phyloP scores from a whole-genome alignment of 2,329 filamentous ascomycete genomes.

The Aspergillus neoniger region DNA sequence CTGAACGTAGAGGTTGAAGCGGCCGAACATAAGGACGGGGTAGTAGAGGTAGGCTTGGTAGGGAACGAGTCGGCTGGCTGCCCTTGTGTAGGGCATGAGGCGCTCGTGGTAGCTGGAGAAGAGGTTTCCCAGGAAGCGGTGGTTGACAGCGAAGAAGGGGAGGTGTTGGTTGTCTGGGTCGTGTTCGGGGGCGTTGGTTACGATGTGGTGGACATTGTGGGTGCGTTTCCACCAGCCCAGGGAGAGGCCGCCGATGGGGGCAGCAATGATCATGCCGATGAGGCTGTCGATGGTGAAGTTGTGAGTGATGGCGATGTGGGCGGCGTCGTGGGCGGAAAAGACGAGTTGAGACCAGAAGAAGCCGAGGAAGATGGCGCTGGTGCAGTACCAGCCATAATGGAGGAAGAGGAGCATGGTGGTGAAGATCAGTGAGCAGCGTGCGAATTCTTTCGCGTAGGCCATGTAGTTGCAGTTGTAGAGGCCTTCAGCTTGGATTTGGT shows the following conservation, averaged over 20 bases:
- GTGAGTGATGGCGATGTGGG: slow-evolving; percentile 95
- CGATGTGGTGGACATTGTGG: slow-evolving; percentile 94
- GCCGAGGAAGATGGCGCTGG: slow-evolving; percentile 73
- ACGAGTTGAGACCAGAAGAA: slow-evolving; percentile 89
- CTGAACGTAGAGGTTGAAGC: slow-evolving; percentile 84
- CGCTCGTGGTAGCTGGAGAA: slow-evolving; percentile 79
- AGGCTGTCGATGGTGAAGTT: slow-evolving; percentile 75
- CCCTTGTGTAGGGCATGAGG: slow-evolving; percentile 72
- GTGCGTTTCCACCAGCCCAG: slow-evolving; percentile 95
- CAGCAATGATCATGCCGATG: slow-evolving; percentile 85
- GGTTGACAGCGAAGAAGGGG: slow-evolving; percentile 83
- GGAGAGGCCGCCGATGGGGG: slow-evolving; percentile 83
- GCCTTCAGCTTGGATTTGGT: slow-evolving; percentile 58
- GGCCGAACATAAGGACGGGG: slow-evolving; percentile 72
- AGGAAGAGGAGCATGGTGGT: slow-evolving; percentile 52
- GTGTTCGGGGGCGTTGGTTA: slow-evolving; percentile 91
- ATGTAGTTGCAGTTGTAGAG: slow-evolving; percentile 79
- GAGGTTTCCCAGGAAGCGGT: slow-evolving; percentile 72
- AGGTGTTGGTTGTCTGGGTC: slow-evolving; percentile 92
- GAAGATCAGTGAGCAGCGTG: slow-evolving; percentile 68
- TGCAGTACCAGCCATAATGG: slow-evolving; percentile 62
- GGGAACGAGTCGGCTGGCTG: slow-evolving; percentile 66
- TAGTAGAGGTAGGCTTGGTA: slow-evolving; percentile 82
- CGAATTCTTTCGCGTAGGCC: slow-evolving; percentile 69
- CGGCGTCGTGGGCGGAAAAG: slow-evolving; percentile 89